Percentiles rank a stretch among this genome's conserved stretches.
Evolutionary conservation across 768 basidiomycete genomes (phyloP).

Genomic region (Suillus lakei): DNA sequence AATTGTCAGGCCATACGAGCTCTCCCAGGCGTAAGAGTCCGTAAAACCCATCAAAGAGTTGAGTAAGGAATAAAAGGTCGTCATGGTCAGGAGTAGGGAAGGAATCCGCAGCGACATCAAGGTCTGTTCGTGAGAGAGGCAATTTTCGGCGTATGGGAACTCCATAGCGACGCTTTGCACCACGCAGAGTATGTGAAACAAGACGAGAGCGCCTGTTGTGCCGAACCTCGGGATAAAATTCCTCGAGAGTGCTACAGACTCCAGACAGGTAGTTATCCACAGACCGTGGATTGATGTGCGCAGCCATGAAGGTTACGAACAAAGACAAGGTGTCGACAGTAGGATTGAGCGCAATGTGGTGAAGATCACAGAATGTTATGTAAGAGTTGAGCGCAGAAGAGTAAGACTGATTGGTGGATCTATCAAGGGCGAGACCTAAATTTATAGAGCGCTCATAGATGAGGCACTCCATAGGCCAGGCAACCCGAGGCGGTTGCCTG

Average conservation of each 20-base stretch:
- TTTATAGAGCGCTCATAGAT: slow-evolving; percentile 24
- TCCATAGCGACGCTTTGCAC: slow-evolving; percentile 8
- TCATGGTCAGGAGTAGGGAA: slow-evolving; percentile 6
- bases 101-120: background rate
- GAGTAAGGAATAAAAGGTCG: slow-evolving; percentile 35
- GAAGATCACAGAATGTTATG: slow-evolving; percentile 32
- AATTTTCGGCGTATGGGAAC: slow-evolving; percentile 1
- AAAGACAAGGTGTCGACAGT: slow-evolving; percentile 38
- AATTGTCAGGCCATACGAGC: slow-evolving; percentile 27
- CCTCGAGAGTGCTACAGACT: slow-evolving; percentile 36
- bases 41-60: slow-evolving; percentile 29
- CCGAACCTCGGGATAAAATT: slow-evolving; percentile 34
- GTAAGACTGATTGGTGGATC: slow-evolving; percentile 28
- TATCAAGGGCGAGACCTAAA: slow-evolving; percentile 36
- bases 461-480: background rate
- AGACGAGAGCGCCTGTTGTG: background rate
- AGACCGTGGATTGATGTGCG: slow-evolving; percentile 40
- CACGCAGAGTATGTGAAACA: slow-evolving; percentile 19
- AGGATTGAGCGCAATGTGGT: slow-evolving; percentile 24
- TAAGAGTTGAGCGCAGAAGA: slow-evolving; percentile 39
- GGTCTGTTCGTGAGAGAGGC: slow-evolving; percentile 20
- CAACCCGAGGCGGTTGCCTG: background rate
- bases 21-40: slow-evolving; percentile 36
- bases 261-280: slow-evolving; percentile 43
- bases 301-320: slow-evolving; percentile 27